Conservation (phyloP, 75 land plant species). For the Adiantum capillusveneris region DNA sequence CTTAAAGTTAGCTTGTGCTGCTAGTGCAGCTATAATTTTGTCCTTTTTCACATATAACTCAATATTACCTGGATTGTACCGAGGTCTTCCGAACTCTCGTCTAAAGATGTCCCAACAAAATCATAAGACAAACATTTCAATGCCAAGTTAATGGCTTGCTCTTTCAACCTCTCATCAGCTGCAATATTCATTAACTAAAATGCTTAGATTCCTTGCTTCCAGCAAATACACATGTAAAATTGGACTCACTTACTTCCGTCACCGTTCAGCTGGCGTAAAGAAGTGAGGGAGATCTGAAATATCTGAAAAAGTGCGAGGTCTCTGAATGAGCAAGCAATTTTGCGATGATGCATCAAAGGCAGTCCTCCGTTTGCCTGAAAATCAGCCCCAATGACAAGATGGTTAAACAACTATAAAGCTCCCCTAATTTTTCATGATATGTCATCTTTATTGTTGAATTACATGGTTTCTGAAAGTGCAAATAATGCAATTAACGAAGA, state of each 20-base stretch:
- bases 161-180: conserved; percentile 46
- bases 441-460: too few relatives aligned
- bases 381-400: too few relatives aligned
- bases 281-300: conserved; percentile 83
- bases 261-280: conserved; percentile 63
- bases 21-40: too few relatives aligned
- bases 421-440: too few relatives aligned
- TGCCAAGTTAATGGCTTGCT: conserved; percentile 63
- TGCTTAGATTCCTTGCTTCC: not conserved
- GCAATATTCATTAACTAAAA: conserved; percentile 2
- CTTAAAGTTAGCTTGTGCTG: too few relatives aligned
- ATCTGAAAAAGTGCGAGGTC: conserved; percentile 69
- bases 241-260: conserved; percentile 41
- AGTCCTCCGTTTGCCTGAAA: conserved; percentile 64
- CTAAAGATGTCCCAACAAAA: conserved; percentile 85
- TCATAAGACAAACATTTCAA: conserved; percentile 84
- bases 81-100: conserved; percentile 95
- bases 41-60: too few relatives aligned
- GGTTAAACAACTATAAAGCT: too few relatives aligned
- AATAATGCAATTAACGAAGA: not conserved
- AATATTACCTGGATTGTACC: conserved; percentile 77
- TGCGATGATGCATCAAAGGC: conserved; percentile 77
- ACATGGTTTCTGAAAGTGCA: too few relatives aligned
- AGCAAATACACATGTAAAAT: not conserved
- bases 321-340: conserved; percentile 71